Evolutionary conservation across 495 filamentous ascomycete genomes (phyloP), one percentile per base, ranked within the genome.

Genomic region (Xylaria nigripes): DNA sequence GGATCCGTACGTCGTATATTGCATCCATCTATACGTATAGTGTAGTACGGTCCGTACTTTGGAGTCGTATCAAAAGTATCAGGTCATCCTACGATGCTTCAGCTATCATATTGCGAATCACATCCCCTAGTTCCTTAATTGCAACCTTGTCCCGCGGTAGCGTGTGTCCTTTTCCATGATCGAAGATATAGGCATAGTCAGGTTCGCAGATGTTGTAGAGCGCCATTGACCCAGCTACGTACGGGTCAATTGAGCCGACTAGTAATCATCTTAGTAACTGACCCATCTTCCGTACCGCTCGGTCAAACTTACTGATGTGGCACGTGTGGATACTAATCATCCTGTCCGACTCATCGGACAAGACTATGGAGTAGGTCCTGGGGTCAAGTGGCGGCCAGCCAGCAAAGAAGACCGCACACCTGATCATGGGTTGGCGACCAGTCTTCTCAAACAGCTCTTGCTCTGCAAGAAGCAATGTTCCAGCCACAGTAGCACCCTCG

Each of bases 121-220:
- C 69, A 43, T 75, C 70, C 15, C 68, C 72, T 4, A 81, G 64
- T 51, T 79, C 76, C 48, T 71, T 69, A n/a, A 79, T 68, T 1
- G 72, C 74, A 34, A 72, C 63, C 49, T 72, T 71, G 40, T 75
- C 74, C 50, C 80, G 70, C 0, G 79, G 79, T 12, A 81, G 64
- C 2, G 74, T 75, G 65, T 82, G 79, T 0, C 80, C 80, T 47
- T 77, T 77, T 5, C 75, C 80, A 51, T 82, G 79, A 49, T 83
- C 81, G 50, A 82, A 83, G 3, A 82, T 66, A 54, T 76, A 72
- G 1, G 80, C 77, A 1, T 60, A 76, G 34, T 82, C 79, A 0
- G 73, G 72, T 32, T 82, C 76, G 57, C 80, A 84, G 6, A 80
- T 65, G 47, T 82, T 81, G 64, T 78, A 82, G 6, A 84, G 72